Percentiles rank a stretch among this genome's conserved stretches.
These are phyloP conservation scores for Chlamydomonas schloesseri DNA, from an alignment of 139 green algal species.

Conservation along the genomic window DNA sequence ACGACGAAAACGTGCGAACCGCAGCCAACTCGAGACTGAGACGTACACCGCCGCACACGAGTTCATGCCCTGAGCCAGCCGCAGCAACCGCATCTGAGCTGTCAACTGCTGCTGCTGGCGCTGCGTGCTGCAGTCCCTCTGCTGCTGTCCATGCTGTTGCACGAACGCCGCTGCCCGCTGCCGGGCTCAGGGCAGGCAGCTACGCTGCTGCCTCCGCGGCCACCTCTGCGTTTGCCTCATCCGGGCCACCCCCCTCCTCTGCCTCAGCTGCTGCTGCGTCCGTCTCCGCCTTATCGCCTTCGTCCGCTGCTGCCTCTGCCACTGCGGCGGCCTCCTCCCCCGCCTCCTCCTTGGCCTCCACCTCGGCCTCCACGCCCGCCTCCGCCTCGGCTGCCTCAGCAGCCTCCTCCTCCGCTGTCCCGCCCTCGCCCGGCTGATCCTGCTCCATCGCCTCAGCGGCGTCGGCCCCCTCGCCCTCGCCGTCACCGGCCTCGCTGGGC, in stretches of 20 bases:
- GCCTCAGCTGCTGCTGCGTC: background rate
- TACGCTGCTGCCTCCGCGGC: background rate
- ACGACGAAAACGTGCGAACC: no score
- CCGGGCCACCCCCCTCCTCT: background rate
- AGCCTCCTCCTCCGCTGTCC: background rate
- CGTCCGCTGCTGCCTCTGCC: background rate
- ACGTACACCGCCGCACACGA: no score
- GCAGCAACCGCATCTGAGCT: no score
- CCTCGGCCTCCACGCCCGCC: background rate
- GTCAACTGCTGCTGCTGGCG: no score
- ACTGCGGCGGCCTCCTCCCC: no score
- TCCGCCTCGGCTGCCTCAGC: background rate
- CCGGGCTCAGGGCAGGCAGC: no score
- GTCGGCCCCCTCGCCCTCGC: background rate
- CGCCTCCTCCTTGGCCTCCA: no score
- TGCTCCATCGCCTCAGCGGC: background rate
- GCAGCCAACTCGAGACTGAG: no score
- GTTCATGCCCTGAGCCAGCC: no score
- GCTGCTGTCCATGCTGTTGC: no score
- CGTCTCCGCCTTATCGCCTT: background rate
- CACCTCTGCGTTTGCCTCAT: background rate
- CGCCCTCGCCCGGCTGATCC: background rate
- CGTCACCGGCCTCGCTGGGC: background rate
- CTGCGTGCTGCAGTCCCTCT: no score
- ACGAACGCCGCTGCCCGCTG: no score